These are phyloP conservation scores for Candida palmyrensis DNA, from an alignment of 805 yeast species.

Conservation along the genomic window DNA sequence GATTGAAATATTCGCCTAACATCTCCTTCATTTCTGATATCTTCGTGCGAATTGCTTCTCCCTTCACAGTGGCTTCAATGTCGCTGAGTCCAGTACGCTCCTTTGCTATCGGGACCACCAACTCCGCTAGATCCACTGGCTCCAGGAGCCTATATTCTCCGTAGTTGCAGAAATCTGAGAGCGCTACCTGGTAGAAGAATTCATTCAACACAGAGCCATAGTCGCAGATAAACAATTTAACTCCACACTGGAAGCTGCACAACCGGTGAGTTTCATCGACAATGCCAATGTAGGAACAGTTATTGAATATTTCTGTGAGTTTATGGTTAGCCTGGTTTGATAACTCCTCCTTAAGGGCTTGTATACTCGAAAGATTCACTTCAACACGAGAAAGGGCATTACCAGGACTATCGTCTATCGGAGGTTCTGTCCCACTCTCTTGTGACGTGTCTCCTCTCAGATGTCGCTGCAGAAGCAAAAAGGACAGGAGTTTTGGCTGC, in stretches of 20 bases:
- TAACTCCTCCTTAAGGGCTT: conserved; percentile 48
- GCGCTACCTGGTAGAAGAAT: conserved; percentile 74
- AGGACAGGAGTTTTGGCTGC: conserved; percentile 39
- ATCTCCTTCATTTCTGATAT: conserved; percentile 58
- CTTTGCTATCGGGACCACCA: conserved; percentile 27
- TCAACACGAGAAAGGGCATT: conserved; percentile 24
- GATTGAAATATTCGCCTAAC: conserved; percentile 75
- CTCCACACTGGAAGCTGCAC: conserved; percentile 81
- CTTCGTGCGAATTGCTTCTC: conserved; percentile 14
- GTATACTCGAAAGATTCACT: conserved; percentile 55
- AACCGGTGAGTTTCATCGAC: conserved; percentile 68
- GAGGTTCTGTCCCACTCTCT: conserved; percentile 2
- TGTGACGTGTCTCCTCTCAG: conserved; percentile 2
- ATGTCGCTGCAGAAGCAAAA: background rate
- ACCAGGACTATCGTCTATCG: conserved; percentile 5
- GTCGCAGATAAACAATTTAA: conserved; percentile 72
- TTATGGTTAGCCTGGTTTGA: conserved; percentile 42
- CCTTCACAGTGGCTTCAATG: too few relatives aligned
- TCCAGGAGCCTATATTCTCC: conserved; percentile 41
- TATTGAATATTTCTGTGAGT: conserved; percentile 62
- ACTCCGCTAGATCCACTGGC: conserved; percentile 19
- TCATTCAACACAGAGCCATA: conserved; percentile 66
- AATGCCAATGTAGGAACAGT: conserved; percentile 73
- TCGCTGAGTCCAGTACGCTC: too few relatives aligned
- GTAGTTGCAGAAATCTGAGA: conserved; percentile 76